These are phyloP conservation scores for Hymenoscyphus salicellus DNA, from an alignment of 2,329 filamentous ascomycete species.

Conservation along the genomic window DNA sequence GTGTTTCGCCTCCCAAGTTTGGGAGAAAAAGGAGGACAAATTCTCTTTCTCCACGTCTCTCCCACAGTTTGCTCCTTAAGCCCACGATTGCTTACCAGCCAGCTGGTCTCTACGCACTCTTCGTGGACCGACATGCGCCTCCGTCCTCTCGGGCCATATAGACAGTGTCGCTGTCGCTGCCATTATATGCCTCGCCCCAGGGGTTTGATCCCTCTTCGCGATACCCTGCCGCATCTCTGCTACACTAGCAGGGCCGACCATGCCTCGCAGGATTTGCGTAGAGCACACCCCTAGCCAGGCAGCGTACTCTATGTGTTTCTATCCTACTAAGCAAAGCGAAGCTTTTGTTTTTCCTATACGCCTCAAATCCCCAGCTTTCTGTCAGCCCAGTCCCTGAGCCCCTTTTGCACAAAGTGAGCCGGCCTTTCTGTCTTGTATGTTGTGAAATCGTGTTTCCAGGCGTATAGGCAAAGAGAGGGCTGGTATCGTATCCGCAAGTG, in stretches of 20 bases:
- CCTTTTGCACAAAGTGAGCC: not conserved
- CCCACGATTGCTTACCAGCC: not conserved
- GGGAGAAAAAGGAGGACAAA: too few species aligned
- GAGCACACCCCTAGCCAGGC: constrained; percentile 17
- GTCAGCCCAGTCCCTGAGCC: not conserved
- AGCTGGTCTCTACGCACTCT: constrained; percentile 8
- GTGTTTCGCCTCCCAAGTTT: too few species aligned
- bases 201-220: constrained; percentile 17
- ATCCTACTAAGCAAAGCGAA: constrained; percentile 17
- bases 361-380: not conserved
- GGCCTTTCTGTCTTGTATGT: constrained; percentile 9
- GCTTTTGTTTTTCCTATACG: constrained; percentile 14
- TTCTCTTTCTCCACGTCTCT: not conserved
- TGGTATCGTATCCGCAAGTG: not conserved
- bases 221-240: constrained; percentile 18
- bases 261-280: constrained; percentile 19
- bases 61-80: constrained; percentile 8
- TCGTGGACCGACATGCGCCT: constrained; percentile 17
- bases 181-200: constrained; percentile 20
- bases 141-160: constrained; percentile 21
- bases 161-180: constrained; percentile 16
- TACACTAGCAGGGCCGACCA: constrained; percentile 16
- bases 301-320: constrained; percentile 12
- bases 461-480: not conserved
- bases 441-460: constrained; percentile 4